Evolutionary conservation across 306 rosid genomes (phyloP).

Genomic region (Arachis stenosperma): DNA sequence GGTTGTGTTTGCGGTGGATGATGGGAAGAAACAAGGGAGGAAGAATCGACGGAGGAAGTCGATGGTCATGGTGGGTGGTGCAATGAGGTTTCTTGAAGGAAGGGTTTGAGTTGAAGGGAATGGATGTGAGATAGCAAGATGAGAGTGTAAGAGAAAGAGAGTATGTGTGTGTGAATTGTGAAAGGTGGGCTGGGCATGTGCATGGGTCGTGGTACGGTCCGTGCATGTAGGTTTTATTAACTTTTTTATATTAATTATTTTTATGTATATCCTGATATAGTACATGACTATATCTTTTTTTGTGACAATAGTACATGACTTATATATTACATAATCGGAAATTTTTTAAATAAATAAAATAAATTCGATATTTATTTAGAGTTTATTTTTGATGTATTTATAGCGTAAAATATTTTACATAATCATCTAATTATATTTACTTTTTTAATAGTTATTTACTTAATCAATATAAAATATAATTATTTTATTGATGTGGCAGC

Average conservation of each 20-base stretch:
- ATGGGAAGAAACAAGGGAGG: slow-evolving; percentile 73
- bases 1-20: slow-evolving; percentile 23
- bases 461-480: no score
- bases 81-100: slow-evolving; percentile 22
- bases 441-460: no score
- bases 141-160: neutral
- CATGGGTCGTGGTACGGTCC: slow-evolving; percentile 39
- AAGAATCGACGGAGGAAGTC: slow-evolving; percentile 85
- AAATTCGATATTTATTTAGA: no score
- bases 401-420: no score
- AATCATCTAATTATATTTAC: no score
- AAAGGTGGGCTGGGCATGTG: slow-evolving; percentile 37
- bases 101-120: neutral
- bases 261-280: no score
- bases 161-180: neutral
- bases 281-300: no score
- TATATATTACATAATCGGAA: no score
- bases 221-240: slow-evolving; percentile 9
- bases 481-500: no score
- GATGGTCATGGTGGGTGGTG: slow-evolving; percentile 56
- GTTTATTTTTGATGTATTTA: no score
- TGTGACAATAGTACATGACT: no score
- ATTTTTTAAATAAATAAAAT: no score
- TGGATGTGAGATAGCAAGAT: neutral
- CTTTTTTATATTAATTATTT: neutral